These are phyloP conservation scores for Cladosporium sphaerospermum DNA, from an alignment of 2,329 filamentous ascomycete species.

Conservation along the genomic window DNA sequence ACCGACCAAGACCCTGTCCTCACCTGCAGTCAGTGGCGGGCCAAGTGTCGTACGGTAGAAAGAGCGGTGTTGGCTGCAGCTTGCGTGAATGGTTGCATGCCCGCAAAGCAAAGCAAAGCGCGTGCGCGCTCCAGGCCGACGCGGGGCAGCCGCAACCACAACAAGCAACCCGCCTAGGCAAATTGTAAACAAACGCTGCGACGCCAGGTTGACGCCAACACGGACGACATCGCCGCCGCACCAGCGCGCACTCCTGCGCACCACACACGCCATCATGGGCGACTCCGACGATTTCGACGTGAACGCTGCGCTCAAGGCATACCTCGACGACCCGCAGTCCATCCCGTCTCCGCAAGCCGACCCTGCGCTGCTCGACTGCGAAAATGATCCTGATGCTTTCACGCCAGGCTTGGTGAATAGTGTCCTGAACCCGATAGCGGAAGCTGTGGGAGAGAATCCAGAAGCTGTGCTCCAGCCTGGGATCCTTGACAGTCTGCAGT, in stretches of 20 bases:
- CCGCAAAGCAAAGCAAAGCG: background rate
- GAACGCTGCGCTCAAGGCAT: slow-evolving; percentile 92
- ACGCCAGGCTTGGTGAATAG: slow-evolving; percentile 73
- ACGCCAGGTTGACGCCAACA: background rate
- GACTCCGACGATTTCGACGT: slow-evolving; percentile 77
- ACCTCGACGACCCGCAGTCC: slow-evolving; percentile 83
- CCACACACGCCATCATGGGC: slow-evolving; percentile 51
- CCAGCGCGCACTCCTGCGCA: slow-evolving; percentile 1
- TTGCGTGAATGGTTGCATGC: background rate
- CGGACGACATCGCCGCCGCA: slow-evolving; percentile 8
- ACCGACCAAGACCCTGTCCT: background rate
- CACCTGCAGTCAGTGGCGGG: background rate
- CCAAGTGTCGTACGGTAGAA: background rate
- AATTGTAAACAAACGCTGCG: background rate
- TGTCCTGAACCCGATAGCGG: slow-evolving; percentile 84
- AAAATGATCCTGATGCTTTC: slow-evolving; percentile 80
- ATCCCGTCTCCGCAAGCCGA: slow-evolving; percentile 85
- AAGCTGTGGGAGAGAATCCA: slow-evolving; percentile 84
- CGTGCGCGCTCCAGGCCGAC: background rate
- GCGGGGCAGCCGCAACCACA: background rate
- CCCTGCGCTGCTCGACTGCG: slow-evolving; percentile 76
- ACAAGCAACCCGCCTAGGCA: background rate
- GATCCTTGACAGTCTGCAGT: slow-evolving; percentile 88
- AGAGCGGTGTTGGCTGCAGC: background rate
- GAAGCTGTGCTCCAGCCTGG: slow-evolving; percentile 75